Evolutionary conservation across 2,329 filamentous ascomycete species (phyloP).

Genomic region (Thermomyces lanuginosus): DNA sequence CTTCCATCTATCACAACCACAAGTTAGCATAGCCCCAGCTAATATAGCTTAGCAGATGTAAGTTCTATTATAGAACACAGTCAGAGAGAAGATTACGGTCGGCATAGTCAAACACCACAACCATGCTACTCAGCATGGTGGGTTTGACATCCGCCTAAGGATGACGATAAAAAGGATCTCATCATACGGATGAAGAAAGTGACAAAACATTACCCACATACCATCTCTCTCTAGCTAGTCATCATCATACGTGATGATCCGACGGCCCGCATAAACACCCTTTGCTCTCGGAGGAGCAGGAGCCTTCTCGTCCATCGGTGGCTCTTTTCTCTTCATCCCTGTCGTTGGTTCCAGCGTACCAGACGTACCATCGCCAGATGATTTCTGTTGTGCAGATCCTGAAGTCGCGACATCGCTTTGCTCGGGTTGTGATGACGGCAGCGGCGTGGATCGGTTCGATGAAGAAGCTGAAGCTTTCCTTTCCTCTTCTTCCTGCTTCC

Average conservation of each 20-base stretch:
- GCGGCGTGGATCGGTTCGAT: background rate
- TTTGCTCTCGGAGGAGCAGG: background rate
- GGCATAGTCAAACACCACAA: slow-evolving; percentile 25
- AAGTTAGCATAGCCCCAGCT: too few relatives aligned
- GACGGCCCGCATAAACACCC: slow-evolving; percentile 12
- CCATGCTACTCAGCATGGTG: slow-evolving; percentile 11
- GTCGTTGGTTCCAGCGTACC: background rate
- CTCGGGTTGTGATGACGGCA: slow-evolving; percentile 13
- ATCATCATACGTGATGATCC: slow-evolving; percentile 20
- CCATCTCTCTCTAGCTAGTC: slow-evolving; percentile 11
- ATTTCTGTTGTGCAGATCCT: background rate
- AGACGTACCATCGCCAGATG: background rate
- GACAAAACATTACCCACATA: slow-evolving; percentile 2
- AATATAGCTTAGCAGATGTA: background rate
- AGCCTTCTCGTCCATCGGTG: background rate
- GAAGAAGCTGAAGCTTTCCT: background rate
- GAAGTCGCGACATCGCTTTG: slow-evolving; percentile 20
- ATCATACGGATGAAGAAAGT: slow-evolving; percentile 42
- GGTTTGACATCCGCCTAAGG: slow-evolving; percentile 65
- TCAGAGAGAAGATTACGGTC: slow-evolving; percentile 34
- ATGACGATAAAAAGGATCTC: slow-evolving; percentile 85
- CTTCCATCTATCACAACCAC: too few relatives aligned
- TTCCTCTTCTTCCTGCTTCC: slow-evolving; percentile 15
- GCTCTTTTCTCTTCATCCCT: background rate
- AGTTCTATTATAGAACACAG: too few relatives aligned